These are phyloP conservation scores for Tubosaeta sp. DNA, from an alignment of 768 basidiomycete genomes.

Conservation along the genomic window DNA sequence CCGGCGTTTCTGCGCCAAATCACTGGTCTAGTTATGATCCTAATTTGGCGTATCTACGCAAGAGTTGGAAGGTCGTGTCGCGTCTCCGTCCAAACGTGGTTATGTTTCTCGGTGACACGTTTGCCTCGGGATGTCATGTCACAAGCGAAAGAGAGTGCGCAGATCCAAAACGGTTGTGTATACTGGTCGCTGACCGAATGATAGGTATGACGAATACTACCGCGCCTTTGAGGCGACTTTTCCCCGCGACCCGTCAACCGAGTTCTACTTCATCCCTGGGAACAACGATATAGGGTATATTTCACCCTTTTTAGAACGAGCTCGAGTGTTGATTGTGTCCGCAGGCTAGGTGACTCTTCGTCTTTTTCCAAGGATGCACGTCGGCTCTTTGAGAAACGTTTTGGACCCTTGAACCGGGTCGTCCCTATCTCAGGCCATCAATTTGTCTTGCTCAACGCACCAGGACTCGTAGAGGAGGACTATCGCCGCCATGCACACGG, in stretches of 20 bases:
- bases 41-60: slow-evolving; percentile 58
- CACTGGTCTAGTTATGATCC: slow-evolving; percentile 43
- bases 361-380: slow-evolving; percentile 53
- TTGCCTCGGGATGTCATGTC: slow-evolving; percentile 58
- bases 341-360: slow-evolving; percentile 52
- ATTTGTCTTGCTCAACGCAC: slow-evolving; percentile 68
- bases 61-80: slow-evolving; percentile 63
- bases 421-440: slow-evolving; percentile 65
- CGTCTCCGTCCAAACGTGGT: slow-evolving; percentile 57
- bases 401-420: slow-evolving; percentile 66
- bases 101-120: slow-evolving; percentile 76
- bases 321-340: not conserved
- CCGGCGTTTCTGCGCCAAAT: slow-evolving; percentile 26
- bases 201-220: slow-evolving; percentile 59
- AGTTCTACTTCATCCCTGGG: slow-evolving; percentile 65
- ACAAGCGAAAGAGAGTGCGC: slow-evolving; percentile 53
- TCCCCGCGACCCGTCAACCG: slow-evolving; percentile 34
- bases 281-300: slow-evolving; percentile 75
- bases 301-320: not conserved
- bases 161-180: slow-evolving; percentile 14
- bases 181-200: not conserved
- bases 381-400: slow-evolving; percentile 52
- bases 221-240: slow-evolving; percentile 64
- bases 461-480: slow-evolving; percentile 81
- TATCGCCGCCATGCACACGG: slow-evolving; percentile 56